Conservation (phyloP, 139 green algal genomes). For the Picochlorum costavermella region DNA sequence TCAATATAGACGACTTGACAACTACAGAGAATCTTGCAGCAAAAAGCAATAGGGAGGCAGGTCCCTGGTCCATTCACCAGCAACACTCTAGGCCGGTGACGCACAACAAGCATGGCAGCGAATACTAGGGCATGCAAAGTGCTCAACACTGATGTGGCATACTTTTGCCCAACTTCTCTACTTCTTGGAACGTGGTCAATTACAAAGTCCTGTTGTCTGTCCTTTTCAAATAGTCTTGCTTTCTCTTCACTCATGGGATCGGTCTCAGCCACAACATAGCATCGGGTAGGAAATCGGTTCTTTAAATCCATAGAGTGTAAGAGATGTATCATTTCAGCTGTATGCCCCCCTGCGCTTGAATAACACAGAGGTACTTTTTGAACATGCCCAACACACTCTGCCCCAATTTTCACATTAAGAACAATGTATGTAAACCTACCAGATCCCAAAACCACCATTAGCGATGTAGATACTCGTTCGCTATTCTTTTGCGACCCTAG, state of each 20-base stretch:
- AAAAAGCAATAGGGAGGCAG: constrained; percentile 68
- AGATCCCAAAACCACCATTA: background rate
- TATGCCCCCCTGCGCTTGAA: constrained; percentile 70
- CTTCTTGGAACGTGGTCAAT: constrained; percentile 58
- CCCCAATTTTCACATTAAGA: background rate
- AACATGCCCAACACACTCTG: background rate
- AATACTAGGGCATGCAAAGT: constrained; percentile 32
- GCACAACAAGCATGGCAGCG: background rate
- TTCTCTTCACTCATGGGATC: constrained; percentile 59
- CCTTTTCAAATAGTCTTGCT: constrained; percentile 33
- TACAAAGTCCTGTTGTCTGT: background rate
- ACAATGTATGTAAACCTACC: background rate
- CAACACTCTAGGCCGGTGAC: constrained; percentile 28
- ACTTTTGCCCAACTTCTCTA: constrained; percentile 78
- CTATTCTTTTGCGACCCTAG: background rate
- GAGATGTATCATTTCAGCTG: constrained; percentile 81
- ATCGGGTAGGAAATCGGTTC: constrained; percentile 44
- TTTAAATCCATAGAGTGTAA: constrained; percentile 41
- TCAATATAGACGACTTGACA: constrained; percentile 73
- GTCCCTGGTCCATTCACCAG: constrained; percentile 83
- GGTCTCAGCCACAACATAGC: constrained; percentile 66
- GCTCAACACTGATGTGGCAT: constrained; percentile 53
- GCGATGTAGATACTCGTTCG: background rate
- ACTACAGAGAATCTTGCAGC: constrained; percentile 38
- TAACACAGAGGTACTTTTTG: background rate